Percentiles rank a stretch among this genome's conserved stretches.
Conservation (phyloP, 2,329 filamentous ascomycete genomes). For the Claviceps humidiphila region DNA sequence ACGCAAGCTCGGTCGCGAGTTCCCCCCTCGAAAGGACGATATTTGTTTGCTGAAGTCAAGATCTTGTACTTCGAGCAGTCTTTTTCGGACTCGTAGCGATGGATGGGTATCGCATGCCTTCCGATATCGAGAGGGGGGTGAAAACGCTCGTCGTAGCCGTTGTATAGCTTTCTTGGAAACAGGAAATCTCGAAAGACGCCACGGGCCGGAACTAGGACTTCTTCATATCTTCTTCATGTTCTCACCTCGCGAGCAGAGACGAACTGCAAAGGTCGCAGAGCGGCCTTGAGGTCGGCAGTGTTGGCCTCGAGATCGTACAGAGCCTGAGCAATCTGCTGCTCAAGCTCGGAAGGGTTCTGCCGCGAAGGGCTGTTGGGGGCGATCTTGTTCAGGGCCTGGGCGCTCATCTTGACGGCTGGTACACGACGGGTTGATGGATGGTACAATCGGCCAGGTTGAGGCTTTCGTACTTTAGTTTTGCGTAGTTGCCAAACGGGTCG, state of each 20-base stretch:
- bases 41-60: constrained; percentile 4
- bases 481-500: constrained; percentile 15
- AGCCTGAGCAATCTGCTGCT: constrained; percentile 92
- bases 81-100: constrained; percentile 7
- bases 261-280: constrained; percentile 95
- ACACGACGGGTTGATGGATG: constrained; percentile 19
- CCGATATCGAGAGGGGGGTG: constrained; percentile 2
- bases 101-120: neutral
- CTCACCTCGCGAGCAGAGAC: constrained; percentile 99
- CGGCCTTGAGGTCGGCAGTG: constrained; percentile 93
- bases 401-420: constrained; percentile 45
- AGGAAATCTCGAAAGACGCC: constrained; percentile 24
- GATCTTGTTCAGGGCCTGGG: constrained; percentile 89
- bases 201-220: constrained; percentile 4
- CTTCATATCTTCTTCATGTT: constrained; percentile 25
- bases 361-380: constrained; percentile 92
- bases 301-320: constrained; percentile 99
- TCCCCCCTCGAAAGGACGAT: constrained; percentile 8
- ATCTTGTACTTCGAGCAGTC: neutral
- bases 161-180: constrained; percentile 26
- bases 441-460: constrained; percentile 12
- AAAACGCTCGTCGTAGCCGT: constrained; percentile 18
- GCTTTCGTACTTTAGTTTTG: constrained; percentile 15
- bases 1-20: constrained; percentile 20
- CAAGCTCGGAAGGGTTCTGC: constrained; percentile 92